Percentiles rank a stretch among this genome's conserved stretches.
These are phyloP conservation scores for Colletotrichum sp. DNA, from an alignment of 2,329 filamentous ascomycete genomes.

Conservation along the genomic window DNA sequence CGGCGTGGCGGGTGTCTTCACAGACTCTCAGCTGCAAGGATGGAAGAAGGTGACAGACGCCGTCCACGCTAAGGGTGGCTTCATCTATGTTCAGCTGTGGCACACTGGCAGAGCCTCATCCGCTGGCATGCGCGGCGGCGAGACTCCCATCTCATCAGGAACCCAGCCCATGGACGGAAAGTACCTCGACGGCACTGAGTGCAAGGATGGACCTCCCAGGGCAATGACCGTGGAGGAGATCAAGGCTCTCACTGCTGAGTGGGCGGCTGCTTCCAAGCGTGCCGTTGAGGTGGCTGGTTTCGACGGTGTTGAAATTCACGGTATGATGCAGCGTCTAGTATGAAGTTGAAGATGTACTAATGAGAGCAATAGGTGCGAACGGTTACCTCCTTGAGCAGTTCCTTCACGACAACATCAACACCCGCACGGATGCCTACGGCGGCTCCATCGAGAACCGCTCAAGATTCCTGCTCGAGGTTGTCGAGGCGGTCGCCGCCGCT, in stretches of 20 bases:
- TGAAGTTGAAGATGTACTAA: neutral
- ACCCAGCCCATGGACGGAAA: slow-evolving; percentile 44
- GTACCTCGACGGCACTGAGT: slow-evolving; percentile 22
- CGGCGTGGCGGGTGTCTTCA: slow-evolving; percentile 33
- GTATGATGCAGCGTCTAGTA: neutral
- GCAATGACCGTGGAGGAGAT: slow-evolving; percentile 72
- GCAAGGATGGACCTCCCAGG: slow-evolving; percentile 52
- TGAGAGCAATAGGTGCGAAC: slow-evolving; percentile 42
- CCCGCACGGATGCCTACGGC: slow-evolving; percentile 56
- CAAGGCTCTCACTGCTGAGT: slow-evolving; percentile 61
- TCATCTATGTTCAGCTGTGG: slow-evolving; percentile 69
- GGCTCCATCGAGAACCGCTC: slow-evolving; percentile 58
- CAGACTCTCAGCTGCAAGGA: slow-evolving; percentile 36
- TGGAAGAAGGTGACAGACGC: slow-evolving; percentile 67
- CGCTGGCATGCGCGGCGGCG: slow-evolving; percentile 22
- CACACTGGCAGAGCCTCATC: slow-evolving; percentile 58
- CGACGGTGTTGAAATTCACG: slow-evolving; percentile 71
- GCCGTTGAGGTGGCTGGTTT: slow-evolving; percentile 66
- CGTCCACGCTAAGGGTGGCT: slow-evolving; percentile 66
- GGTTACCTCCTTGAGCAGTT: slow-evolving; percentile 70
- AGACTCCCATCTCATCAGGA: slow-evolving; percentile 30
- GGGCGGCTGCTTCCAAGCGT: slow-evolving; percentile 54
- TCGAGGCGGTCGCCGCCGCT: slow-evolving; percentile 40
- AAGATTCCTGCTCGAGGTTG: slow-evolving; percentile 54
- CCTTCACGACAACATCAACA: slow-evolving; percentile 54